Evolutionary conservation across 306 rosid genomes (phyloP), one percentile per base, ranked within the genome.

Genomic region (Datisca glomerata): DNA sequence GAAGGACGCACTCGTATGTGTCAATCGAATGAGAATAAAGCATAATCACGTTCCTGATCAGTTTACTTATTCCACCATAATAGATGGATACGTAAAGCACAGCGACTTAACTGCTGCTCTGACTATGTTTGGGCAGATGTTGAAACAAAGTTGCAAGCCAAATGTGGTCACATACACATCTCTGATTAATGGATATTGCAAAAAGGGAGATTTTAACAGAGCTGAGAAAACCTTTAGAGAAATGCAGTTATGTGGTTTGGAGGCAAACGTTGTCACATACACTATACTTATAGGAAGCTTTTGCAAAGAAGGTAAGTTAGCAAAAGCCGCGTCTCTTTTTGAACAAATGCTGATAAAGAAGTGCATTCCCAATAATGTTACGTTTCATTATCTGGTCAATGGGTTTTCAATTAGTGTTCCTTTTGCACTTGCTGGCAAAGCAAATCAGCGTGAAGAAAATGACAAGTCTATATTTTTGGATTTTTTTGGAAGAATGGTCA

Each of bases 221-320:
- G 96, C 93, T 38, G 80, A 74, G 58, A 65, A 55, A 16, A 54
- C 54, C 53, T 80, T 85, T 43, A 38, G 40, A 43, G 73, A 66
- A 54, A 74, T 86, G 78, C 61, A 68, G 50, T 72, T 75, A 53
- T 44, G 54, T 64, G 69, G 75, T 52, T 43, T 81, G 67, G 53
- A 78, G 66, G 80, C 96, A 61, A 86, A 75, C 57, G 82, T 81
- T 49, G 74, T 86, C 63, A 81, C 93, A 15, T 86, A 80, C 74
- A 78, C 70, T 17, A 53, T 56, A 56, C 70, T 85, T 65, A 71
- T 85, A 48, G 74, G 93, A 41, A 80, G 68, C 18, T 78, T 80
- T 50, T 74, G 74, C 14, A 78, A 75, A 64, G 71, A 53, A 38
- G 54, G 78, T 57, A 75, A 63, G 45, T 76, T 55, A 29, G 72